A percentile compares a stretch with the other conserved stretches of the same genome.
Conservation (phyloP, 1,139 yeast species). For the Blastobotrys capitulatus region DNA sequence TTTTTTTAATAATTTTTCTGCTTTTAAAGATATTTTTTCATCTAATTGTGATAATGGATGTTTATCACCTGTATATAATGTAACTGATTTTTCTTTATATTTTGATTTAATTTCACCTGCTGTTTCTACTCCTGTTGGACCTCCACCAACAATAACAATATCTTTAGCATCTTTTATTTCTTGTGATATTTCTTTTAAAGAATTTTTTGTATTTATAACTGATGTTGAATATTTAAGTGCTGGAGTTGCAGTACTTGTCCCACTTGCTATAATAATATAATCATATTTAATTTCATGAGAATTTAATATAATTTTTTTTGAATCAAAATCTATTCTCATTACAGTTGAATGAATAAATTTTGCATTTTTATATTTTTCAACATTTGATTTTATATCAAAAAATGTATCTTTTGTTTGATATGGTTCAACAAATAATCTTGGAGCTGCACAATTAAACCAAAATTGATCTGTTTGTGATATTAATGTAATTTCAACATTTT, state of each 20-base stretch:
- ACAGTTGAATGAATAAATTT: constrained; percentile 31
- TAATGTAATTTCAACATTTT: constrained; percentile 16
- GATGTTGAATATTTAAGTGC: constrained; percentile 81
- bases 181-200: constrained; percentile 64
- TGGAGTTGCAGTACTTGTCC: constrained; percentile 62
- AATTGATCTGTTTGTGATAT: constrained; percentile 20
- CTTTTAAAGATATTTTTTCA: constrained; percentile 7
- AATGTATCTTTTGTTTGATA: constrained; percentile 14
- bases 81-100: constrained; percentile 22
- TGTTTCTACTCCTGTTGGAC: constrained; percentile 88
- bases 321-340: constrained; percentile 25
- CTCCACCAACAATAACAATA: constrained; percentile 85
- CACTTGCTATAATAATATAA: constrained; percentile 74
- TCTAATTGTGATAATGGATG: constrained; percentile 22
- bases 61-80: constrained; percentile 22
- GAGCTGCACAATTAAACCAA: constrained; percentile 23
- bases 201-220: constrained; percentile 67
- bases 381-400: constrained; percentile 16
- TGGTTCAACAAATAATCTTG: constrained; percentile 25
- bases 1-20: constrained; percentile 15
- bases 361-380: constrained; percentile 15
- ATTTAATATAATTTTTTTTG: constrained; percentile 28
- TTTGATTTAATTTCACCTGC: constrained; percentile 55
- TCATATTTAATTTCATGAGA: constrained; percentile 47
- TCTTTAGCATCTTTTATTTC: constrained; percentile 70